Evolutionary conservation across 345 rosid species (phyloP).

Genomic region (Cochlearia excelsa): DNA sequence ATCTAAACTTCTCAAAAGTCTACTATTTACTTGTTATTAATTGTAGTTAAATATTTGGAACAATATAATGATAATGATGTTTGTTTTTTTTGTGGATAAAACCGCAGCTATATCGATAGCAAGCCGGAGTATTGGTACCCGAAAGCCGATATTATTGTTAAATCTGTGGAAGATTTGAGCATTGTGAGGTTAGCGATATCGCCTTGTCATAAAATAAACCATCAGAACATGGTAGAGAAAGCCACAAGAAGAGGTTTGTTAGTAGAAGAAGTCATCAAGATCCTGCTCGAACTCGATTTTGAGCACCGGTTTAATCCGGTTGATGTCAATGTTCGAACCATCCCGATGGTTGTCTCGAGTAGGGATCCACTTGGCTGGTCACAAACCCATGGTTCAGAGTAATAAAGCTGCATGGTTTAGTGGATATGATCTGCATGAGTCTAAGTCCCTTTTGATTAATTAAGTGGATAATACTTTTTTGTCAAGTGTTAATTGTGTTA

Average conservation of each 20-base stretch:
- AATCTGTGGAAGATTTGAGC: conserved; percentile 52
- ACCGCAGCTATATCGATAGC: conserved; percentile 54
- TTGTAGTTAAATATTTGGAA: neutral
- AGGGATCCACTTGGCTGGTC: conserved; percentile 48
- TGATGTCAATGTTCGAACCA: conserved; percentile 53
- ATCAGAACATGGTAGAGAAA: conserved; percentile 62
- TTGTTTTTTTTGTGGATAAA: neutral
- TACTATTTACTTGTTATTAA: no score
- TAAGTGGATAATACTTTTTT: no score
- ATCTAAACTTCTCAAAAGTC: no score
- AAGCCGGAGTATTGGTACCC: conserved; percentile 79
- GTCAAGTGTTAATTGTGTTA: no score
- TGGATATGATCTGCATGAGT: no score
- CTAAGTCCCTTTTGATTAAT: no score
- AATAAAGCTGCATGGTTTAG: no score
- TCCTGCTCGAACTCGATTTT: conserved; percentile 67
- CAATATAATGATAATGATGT: neutral
- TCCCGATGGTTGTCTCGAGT: conserved; percentile 46
- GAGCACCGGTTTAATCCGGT: conserved; percentile 63
- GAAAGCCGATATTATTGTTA: conserved; percentile 46
- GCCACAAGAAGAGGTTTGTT: conserved; percentile 51
- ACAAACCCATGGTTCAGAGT: conserved; percentile 18
- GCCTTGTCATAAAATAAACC: conserved; percentile 62
- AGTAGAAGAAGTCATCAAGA: conserved; percentile 66
- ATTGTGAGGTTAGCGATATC: conserved; percentile 58